phyloP scores from a whole-genome alignment of 140 eudicot genomes.

The Senecio squalidus region DNA sequence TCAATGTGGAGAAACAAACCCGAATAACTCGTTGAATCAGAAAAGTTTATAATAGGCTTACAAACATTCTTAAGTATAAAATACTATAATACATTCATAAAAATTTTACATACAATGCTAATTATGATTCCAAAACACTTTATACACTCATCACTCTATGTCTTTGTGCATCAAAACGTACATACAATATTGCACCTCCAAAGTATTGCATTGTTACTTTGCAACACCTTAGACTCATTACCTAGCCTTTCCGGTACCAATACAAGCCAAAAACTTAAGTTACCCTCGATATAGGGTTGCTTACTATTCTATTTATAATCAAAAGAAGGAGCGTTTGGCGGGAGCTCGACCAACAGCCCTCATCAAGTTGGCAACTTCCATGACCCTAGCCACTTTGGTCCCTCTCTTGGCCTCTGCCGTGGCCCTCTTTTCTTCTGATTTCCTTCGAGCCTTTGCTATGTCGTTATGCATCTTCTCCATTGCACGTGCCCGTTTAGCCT shows the following conservation, averaged over 20 bases:
- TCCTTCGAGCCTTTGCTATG: constrained; percentile 77
- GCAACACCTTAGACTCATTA: background rate
- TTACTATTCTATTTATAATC: constrained; percentile 1
- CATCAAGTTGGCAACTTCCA: constrained; percentile 85
- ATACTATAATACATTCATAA: background rate
- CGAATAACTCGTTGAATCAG: no score
- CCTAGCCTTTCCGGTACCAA: background rate
- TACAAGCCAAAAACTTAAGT: constrained; percentile 1
- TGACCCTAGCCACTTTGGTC: constrained; percentile 66
- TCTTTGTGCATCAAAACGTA: constrained; percentile 8
- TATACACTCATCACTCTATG: background rate
- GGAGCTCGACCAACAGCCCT: constrained; percentile 83
- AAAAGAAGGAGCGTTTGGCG: constrained; percentile 65
- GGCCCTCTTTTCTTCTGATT: constrained; percentile 90
- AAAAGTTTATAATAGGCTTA: no score
- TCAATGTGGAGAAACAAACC: no score
- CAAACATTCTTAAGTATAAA: background rate
- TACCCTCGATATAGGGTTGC: background rate
- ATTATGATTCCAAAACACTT: background rate
- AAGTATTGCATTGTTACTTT: background rate
- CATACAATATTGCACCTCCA: constrained; percentile 5
- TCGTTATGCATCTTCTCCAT: constrained; percentile 85
- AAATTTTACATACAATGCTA: background rate
- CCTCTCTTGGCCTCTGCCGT: constrained; percentile 90
- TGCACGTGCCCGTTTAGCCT: constrained; percentile 87